Base-by-base conservation (phyloP, 345 rosid species). In the Citropsis articulata region DNA sequence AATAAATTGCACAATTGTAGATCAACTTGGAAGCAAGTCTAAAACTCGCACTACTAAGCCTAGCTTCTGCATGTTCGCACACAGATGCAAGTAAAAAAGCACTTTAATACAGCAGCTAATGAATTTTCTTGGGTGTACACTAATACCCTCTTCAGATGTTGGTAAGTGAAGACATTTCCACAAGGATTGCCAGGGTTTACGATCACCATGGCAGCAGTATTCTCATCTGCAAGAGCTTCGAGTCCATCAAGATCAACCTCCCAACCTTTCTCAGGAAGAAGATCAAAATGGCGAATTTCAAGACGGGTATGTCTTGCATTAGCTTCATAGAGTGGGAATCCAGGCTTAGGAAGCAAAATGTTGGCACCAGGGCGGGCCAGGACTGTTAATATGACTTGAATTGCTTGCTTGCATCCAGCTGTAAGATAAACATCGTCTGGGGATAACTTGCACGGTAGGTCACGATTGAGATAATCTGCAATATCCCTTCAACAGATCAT, bases 141-240 rank as follows among this genome's bases (percentile, higher is more conserved):
- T 13, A 4, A 16, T 31, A 81, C 93, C 90, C 83, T 77, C 75
- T 87, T 77, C 72, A 91, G 86, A 81, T 93, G 97, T 59, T 87
- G 77, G 38, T 83, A 69, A 73, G 88, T 78, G 81, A 79, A 92
- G 76, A 92, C 89, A 75, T 76, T 89, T 66, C 92, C 97, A 77
- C 91, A 86, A 12, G 97, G 90, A 79, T 89, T 90, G 10, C 92
- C 88, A 3, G 93, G 93, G 79, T 89, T 92, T 3, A 88, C 82
- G 67, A 92, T 73, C 19, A 89, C 92, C 83, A 92, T 80, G 12
- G 91, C 94, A 3, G 78, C 87, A 4, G 94, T 92, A 69, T 87
- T 89, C 38, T 88, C 87, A 4, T 92, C 94, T 9, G 92, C 88
- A 71, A 86, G 87, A 55, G 89, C 78, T 84, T 89, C 89, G 19